phyloP scores from a whole-genome alignment of 768 basidiomycete genomes.

The Pisolithus albus region DNA sequence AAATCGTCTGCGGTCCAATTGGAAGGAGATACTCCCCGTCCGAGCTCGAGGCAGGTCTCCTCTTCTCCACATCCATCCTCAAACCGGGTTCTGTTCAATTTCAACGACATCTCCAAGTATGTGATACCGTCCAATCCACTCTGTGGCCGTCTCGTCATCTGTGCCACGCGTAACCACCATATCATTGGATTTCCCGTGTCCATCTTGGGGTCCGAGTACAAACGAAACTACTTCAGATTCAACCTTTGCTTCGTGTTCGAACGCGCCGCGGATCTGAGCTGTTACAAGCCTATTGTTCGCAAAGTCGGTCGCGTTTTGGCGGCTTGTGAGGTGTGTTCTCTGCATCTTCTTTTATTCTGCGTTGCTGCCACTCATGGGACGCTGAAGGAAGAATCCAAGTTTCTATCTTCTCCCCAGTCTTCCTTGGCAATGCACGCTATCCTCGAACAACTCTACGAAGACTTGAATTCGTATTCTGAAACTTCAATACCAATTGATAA shows the following conservation, averaged over 20 bases:
- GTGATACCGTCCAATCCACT: conserved; percentile 84
- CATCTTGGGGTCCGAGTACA: conserved; percentile 60
- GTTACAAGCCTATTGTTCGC: conserved; percentile 92
- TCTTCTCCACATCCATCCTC: conserved; percentile 44
- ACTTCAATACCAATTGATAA: conserved; percentile 87
- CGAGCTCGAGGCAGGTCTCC: conserved; percentile 38
- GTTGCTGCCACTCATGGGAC: conserved; percentile 1
- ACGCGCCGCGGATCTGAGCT: conserved; percentile 82
- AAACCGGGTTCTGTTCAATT: conserved; percentile 67
- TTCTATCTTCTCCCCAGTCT: conserved; percentile 69
- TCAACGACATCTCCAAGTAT: conserved; percentile 88
- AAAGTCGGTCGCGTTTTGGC: conserved; percentile 89
- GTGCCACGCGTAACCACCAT: conserved; percentile 72
- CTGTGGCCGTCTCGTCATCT: conserved; percentile 84
- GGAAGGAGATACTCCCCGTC: conserved; percentile 32
- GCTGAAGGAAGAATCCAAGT: conserved; percentile 76
- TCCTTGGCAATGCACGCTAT: conserved; percentile 70
- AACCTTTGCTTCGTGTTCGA: conserved; percentile 98
- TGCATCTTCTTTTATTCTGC: background rate
- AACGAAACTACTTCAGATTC: conserved; percentile 84
- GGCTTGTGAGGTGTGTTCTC: conserved; percentile 71
- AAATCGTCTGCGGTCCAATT: conserved; percentile 25
- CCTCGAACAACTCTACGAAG: conserved; percentile 94
- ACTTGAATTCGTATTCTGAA: conserved; percentile 95
- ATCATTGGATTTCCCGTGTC: conserved; percentile 91